phyloP scores from a whole-genome alignment of 345 rosid genomes.

The Geranium rotundifolium region DNA sequence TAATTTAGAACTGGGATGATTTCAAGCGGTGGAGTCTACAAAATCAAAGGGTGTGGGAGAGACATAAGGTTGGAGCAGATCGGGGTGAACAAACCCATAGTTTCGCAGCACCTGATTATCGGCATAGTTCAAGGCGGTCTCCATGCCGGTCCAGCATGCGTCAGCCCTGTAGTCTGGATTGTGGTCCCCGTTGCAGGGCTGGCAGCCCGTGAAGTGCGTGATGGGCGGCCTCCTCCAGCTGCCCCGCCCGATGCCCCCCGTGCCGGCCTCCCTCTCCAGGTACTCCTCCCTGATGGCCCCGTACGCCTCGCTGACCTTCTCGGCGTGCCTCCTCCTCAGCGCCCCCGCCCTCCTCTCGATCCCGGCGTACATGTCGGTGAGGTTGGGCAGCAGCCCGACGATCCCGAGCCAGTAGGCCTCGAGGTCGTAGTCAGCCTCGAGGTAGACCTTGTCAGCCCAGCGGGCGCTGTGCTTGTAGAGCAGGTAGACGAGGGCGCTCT shows the following conservation, averaged over 20 bases:
- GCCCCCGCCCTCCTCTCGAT: constrained; percentile 31
- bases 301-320: constrained; percentile 74
- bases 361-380: constrained; percentile 41
- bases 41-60: constrained; percentile 58
- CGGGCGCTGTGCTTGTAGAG: constrained; percentile 36
- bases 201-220: constrained; percentile 93
- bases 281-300: constrained; percentile 48
- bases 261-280: constrained; percentile 28
- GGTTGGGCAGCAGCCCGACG: constrained; percentile 33
- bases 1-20: too few species aligned
- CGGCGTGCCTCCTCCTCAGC: constrained; percentile 67
- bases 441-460: constrained; percentile 50
- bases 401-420: constrained; percentile 73
- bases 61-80: constrained; percentile 40
- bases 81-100: constrained; percentile 69
- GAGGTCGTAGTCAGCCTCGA: constrained; percentile 64
- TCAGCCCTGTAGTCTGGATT: constrained; percentile 66
- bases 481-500: constrained; percentile 61
- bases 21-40: too few species aligned
- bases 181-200: constrained; percentile 87
- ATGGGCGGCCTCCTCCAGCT: constrained; percentile 70
- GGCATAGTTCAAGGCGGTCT: constrained; percentile 78
- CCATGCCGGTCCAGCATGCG: constrained; percentile 67
- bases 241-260: constrained; percentile 21
- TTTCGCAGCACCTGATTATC: constrained; percentile 85